Conservation (phyloP, 306 rosid species). For the Cucurbita moschata region DNA sequence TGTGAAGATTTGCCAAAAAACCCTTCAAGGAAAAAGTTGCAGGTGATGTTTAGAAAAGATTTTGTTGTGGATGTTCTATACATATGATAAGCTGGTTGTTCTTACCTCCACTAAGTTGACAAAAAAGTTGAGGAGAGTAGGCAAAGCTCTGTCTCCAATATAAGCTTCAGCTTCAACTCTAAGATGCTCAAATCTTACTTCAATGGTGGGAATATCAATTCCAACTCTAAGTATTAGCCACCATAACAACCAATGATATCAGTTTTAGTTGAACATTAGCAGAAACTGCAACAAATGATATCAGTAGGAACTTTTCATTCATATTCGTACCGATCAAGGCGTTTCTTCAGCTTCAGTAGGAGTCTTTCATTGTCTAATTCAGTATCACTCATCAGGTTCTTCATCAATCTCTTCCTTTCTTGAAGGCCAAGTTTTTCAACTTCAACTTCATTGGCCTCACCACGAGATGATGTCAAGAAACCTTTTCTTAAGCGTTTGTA, state of each 20-base stretch:
- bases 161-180: slow-evolving; percentile 11
- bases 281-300: too few species aligned
- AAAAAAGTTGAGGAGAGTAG: slow-evolving; percentile 8
- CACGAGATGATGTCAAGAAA: slow-evolving; percentile 28
- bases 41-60: background rate
- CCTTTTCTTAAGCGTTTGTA: slow-evolving; percentile 59
- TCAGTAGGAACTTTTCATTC: background rate
- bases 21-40: slow-evolving; percentile 9
- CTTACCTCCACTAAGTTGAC: slow-evolving; percentile 5
- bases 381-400: slow-evolving; percentile 15
- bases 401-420: slow-evolving; percentile 20
- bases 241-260: background rate
- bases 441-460: slow-evolving; percentile 34
- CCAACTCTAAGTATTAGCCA: slow-evolving; percentile 9
- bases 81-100: background rate
- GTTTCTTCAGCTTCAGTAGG: slow-evolving; percentile 36
- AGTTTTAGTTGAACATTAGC: too few species aligned
- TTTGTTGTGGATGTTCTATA: background rate
- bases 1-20: slow-evolving; percentile 11
- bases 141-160: slow-evolving; percentile 13
- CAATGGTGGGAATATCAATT: slow-evolving; percentile 7
- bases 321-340: slow-evolving; percentile 44
- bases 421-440: slow-evolving; percentile 26
- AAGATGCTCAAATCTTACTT: slow-evolving; percentile 13
- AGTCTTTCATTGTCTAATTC: slow-evolving; percentile 26